These are phyloP conservation scores for Colletotrichum euphorbiae DNA, from an alignment of 2,329 filamentous ascomycete species.

Conservation along the genomic window DNA sequence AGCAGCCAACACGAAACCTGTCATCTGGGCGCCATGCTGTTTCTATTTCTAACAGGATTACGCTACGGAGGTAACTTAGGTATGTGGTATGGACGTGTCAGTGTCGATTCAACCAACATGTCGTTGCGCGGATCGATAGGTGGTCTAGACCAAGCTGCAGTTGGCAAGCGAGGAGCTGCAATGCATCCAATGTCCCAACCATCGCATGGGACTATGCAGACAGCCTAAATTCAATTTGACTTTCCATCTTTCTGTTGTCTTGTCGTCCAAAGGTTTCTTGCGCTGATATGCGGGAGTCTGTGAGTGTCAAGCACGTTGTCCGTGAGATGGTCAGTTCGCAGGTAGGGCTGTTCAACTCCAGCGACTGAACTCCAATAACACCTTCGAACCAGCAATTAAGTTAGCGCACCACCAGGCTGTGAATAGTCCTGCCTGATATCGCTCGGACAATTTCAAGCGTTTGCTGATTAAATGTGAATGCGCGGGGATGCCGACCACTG, in stretches of 20 bases:
- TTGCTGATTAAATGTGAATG: constrained; percentile 3
- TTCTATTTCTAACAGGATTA: no score
- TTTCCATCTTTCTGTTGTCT: neutral
- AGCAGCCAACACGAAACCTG: no score
- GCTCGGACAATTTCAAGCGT: neutral
- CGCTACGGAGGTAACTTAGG: no score
- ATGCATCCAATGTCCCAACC: neutral
- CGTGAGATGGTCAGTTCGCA: neutral
- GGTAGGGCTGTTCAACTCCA: neutral
- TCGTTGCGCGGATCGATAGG: no score
- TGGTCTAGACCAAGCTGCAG: no score
- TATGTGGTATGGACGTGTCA: no score
- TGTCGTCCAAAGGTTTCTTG: constrained; percentile 19
- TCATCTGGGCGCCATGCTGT: no score
- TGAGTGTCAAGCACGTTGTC: constrained; percentile 9
- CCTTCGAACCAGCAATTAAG: neutral
- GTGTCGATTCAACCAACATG: no score
- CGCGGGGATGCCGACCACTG: constrained; percentile 26
- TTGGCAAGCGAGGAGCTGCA: neutral
- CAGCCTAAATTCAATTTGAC: constrained; percentile 5
- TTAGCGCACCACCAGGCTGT: neutral
- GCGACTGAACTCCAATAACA: neutral
- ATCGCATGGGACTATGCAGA: constrained; percentile 21
- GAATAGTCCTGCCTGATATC: neutral
- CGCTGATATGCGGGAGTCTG: constrained; percentile 25